Base-by-base conservation (phyloP, 345 rosid genomes). In the Eucalyptus caleyi region DNA sequence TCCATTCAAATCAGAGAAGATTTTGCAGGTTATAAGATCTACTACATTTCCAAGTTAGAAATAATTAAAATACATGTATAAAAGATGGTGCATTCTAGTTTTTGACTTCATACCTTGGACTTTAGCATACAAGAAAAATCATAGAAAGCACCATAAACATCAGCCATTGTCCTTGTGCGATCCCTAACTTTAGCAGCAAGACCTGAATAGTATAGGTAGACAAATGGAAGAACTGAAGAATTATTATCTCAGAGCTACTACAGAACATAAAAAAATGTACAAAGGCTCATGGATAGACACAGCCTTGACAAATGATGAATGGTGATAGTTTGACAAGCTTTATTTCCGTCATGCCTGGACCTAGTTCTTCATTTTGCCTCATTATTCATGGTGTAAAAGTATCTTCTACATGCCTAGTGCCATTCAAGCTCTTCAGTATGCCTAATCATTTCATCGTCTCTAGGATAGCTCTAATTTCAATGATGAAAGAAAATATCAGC, bases 111-210 rank as follows among this genome's bases (percentile, higher is more conserved):
- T 94, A 94, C 99, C 98, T 97, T 96, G 88, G 93, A 88, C 90
- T 95, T 94, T 80, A 97, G 92, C 95, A 94, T 93, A 91, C 93
- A 92, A 45, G 96, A 94, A 90, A 96, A 97, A 80, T 97, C 99
- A 44, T 89, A 95, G 92, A 97, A 97, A 62, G 97, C 96, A 34
- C 97, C 96, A 92, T 98, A 98, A 87, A 97, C 98, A 93, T 98
- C 98, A 32, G 96, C 93, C 97, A 97, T 95, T 80, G 94, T 92
- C 54, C 93, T 97, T 27, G 99, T 97, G 88, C 92, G 95, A 89
- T 97, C 94, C 77, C 96, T 93, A 77, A 98, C 92, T 95, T 94
- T 96, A 47, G 99, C 99, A 69, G 98, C 96, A 32, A 98, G 96
- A 92, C 99, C 99, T 98, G 65, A 77, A 88, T 91, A 87, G 54